phyloP scores from a whole-genome alignment of 768 basidiomycete species.

The Baorangia bicolor region DNA sequence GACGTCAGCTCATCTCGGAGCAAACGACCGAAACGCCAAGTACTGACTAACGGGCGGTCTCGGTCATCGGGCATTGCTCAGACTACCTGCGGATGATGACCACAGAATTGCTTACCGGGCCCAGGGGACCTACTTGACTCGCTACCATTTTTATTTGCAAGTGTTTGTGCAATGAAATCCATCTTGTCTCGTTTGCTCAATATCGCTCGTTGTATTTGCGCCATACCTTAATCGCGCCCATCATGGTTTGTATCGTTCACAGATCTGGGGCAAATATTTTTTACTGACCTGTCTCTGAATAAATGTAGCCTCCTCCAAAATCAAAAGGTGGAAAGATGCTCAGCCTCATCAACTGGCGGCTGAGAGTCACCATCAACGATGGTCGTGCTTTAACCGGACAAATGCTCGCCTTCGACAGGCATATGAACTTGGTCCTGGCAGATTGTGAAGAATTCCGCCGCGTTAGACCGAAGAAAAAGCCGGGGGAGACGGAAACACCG shows the following conservation, averaged over 20 bases:
- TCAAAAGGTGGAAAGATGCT: slow-evolving; percentile 99
- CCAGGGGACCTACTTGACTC: neutral
- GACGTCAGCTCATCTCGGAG: neutral
- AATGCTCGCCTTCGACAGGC: slow-evolving; percentile 99
- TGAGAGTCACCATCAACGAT: slow-evolving; percentile 97
- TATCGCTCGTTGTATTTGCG: slow-evolving; percentile 18
- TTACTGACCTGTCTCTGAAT: slow-evolving; percentile 9
- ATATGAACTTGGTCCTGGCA: slow-evolving; percentile 98
- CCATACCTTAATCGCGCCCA: slow-evolving; percentile 41
- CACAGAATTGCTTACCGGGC: neutral
- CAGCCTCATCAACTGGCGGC: slow-evolving; percentile 94
- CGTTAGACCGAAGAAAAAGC: slow-evolving; percentile 89
- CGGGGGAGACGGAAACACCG: slow-evolving; percentile 67
- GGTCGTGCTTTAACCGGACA: slow-evolving; percentile 94
- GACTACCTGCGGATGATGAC: neutral
- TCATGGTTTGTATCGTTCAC: slow-evolving; percentile 49
- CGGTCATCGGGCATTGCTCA: neutral
- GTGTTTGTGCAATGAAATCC: slow-evolving; percentile 30
- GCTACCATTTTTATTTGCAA: slow-evolving; percentile 28
- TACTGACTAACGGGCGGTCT: neutral
- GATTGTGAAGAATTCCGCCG: slow-evolving; percentile 98
- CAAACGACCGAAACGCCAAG: neutral
- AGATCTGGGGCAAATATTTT: slow-evolving; percentile 5
- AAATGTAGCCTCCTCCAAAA: slow-evolving; percentile 84
- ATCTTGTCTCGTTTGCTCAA: slow-evolving; percentile 24